A percentile compares a stretch with the other conserved stretches of the same genome.
phyloP scores from a whole-genome alignment of 352 stramenopile genomes.

The Phytopythium oedochilum region DNA sequence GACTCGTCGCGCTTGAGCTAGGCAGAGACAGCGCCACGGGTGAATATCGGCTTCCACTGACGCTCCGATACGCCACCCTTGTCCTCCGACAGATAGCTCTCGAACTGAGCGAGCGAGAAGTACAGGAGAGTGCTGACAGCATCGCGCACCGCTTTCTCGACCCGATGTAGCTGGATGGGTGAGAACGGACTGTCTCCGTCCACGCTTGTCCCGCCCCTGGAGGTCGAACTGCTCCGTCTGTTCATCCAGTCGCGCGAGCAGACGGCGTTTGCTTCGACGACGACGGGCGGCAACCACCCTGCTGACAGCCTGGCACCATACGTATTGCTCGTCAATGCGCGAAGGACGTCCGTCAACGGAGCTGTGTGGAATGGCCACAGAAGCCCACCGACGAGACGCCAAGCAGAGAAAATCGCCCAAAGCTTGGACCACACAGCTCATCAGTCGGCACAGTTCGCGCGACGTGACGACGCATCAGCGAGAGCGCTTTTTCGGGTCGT shows the following conservation, averaged over 20 bases:
- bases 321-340: no score
- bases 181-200: constrained; percentile 16
- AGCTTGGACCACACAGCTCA: no score
- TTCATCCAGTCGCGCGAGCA: background rate
- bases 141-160: constrained; percentile 17
- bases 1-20: background rate
- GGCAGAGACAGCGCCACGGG: background rate
- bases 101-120: constrained; percentile 18
- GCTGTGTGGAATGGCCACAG: no score
- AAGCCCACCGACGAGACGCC: no score
- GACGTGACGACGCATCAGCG: no score
- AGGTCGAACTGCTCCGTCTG: background rate
- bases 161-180: constrained; percentile 21
- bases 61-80: constrained; percentile 8
- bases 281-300: no score
- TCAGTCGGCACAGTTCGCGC: no score
- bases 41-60: background rate
- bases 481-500: no score
- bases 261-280: background rate
- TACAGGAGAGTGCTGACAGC: constrained; percentile 15
- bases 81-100: constrained; percentile 10
- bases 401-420: no score
- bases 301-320: no score
- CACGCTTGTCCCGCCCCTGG: background rate
- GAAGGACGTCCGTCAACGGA: no score